Base-by-base conservation (phyloP, 768 basidiomycete species). In the Boletus huronensis region DNA sequence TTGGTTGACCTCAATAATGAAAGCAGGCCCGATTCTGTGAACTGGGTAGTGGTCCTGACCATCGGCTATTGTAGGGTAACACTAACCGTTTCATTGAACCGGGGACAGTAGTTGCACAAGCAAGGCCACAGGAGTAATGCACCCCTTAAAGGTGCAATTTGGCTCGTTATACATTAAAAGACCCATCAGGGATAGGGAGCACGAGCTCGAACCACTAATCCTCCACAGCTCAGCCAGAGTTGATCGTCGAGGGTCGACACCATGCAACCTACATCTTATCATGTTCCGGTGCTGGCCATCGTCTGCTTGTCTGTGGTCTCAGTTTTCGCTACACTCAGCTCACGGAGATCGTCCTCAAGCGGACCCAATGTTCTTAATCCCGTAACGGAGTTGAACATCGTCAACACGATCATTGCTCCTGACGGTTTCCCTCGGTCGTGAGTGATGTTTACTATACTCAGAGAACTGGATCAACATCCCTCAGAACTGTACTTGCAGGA, bases 401-500 rank as follows among this genome's bases (percentile, higher is more conserved):
- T n/a, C n/a, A n/a, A n/a, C n/a, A n/a, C n/a, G n/a, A n/a, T n/a
- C n/a, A n/a, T n/a, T n/a, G n/a, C n/a, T n/a, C n/a, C n/a, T n/a
- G n/a, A n/a, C n/a, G n/a, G n/a, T n/a, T n/a, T n/a, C n/a, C n/a
- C 36, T 28, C 59, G 58, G 66, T 69, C 73, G 75, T 76, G 31
- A 48, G 77, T 70, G 17, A 13, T 55, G 6, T 19, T 26, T 14
- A n/a, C 16, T 43, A 26, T 14, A 17, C 19, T 23, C n/a, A 21
- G 9, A 16, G 19, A 42, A 19, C 29, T 35, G 17, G 5, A 25
- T 19, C 52, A 21, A 58, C 40, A 5, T 16, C n/a, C 3, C 7
- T 28, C 19, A 77, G 77, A 31, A 55, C 78, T 11, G 73, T 77
- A 8, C 65, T 81, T 13, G 75, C 76, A 16, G 73, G 63, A 9